Evolutionary conservation across 768 basidiomycete genomes (phyloP).

Genomic region (Pulveroboletus ravenelii): DNA sequence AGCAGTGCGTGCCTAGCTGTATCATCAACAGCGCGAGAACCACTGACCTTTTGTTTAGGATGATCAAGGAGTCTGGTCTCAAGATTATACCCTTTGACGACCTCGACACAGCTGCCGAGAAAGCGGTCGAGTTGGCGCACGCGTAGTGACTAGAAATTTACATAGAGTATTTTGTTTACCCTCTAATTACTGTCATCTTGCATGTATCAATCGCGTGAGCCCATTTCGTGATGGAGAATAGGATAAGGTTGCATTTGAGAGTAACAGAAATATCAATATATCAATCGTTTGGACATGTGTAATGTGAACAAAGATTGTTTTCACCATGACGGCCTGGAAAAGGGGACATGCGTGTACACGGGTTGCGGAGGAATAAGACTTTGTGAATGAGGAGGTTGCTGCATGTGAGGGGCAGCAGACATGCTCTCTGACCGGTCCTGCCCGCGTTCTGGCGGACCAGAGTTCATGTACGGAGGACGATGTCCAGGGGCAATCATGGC

Average conservation of each 20-base stretch:
- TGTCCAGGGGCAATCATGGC: constrained; percentile 35
- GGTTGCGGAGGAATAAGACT: constrained; percentile 27
- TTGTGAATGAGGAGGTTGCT: constrained; percentile 31
- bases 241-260: constrained; percentile 23
- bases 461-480: constrained; percentile 38
- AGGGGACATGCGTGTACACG: constrained; percentile 27
- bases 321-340: constrained; percentile 31
- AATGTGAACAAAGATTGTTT: constrained; percentile 13
- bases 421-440: constrained; percentile 48
- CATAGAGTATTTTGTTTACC: constrained; percentile 17
- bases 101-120: constrained; percentile 86
- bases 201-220: background rate
- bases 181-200: constrained; percentile 10
- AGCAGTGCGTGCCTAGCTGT: constrained; percentile 57
- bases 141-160: constrained; percentile 35
- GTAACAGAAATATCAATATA: constrained; percentile 32
- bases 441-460: constrained; percentile 47
- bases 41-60: constrained; percentile 43
- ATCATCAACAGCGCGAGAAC: background rate
- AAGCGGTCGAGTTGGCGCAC: constrained; percentile 65
- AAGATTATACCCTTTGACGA: constrained; percentile 92
- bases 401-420: constrained; percentile 36
- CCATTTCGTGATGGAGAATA: constrained; percentile 4
- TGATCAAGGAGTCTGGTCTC: constrained; percentile 89
- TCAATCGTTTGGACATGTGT: constrained; percentile 22